Evolutionary conservation across 2,329 filamentous ascomycete species (phyloP), one percentile per base, ranked within the genome.

Genomic region (Huntiella moniliformis): DNA sequence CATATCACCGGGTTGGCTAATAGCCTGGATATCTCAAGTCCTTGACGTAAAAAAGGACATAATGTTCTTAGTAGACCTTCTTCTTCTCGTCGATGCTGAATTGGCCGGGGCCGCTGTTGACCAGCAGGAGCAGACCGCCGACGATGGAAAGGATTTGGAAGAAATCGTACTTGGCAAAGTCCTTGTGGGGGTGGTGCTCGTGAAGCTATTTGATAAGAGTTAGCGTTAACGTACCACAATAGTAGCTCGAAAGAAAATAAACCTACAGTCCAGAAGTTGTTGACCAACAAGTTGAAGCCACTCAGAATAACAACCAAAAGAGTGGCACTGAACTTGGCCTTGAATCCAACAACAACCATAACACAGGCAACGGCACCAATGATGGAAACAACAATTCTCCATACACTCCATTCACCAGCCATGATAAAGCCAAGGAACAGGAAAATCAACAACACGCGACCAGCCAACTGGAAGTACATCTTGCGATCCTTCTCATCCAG

Each of bases 81-180:
- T 98, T 98, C 83, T 98, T 98, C 77, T 98, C 91, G 65, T 98
- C 91, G 63, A 96, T 88, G 62, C 83, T 93, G 71, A 96, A 82
- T 64, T 94, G 87, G 52, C 91, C 91, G 7, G 91, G 91, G 51
- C 91, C 91, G 75, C 91, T 95, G 76, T 98, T 98, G 67, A 96
- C 87, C 54, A 98, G 76, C 54, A 98, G 79, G 49, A 98, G 73
- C 48, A 98, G 82, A 62, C 91, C 91, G 53, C 91, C 91, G 54
- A 96, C 88, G 61, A 98, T 98, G 44, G 91, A 98, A 46, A 98
- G 73, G 56, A 96, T 95, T 71, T 98, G 91, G 79, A 98, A 98
- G 73, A 98, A 98, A 63, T 98, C 91, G 74, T 98, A 98, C 69
- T 98, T 98, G 71, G 91, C 91, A 61, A 98, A 98, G 65, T 98